phyloP scores from a whole-genome alignment of 257 asterid genomes.

The Solanum chiquidenum region DNA sequence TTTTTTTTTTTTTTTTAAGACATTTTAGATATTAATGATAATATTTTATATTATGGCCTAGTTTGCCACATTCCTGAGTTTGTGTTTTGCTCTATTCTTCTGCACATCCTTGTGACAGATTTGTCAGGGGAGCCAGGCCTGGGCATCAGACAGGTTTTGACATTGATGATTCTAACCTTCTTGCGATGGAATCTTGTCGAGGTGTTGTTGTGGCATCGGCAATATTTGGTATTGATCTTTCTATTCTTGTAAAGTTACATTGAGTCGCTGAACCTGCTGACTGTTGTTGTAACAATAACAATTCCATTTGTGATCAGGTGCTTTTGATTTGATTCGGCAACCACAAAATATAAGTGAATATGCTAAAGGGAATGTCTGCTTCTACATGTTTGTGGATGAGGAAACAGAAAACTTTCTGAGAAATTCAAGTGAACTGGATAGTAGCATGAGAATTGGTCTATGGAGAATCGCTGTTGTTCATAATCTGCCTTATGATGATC shows the following conservation, averaged over 20 bases:
- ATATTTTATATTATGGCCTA: background rate
- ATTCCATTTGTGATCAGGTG: slow-evolving; percentile 46
- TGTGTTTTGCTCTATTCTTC: background rate
- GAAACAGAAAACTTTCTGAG: slow-evolving; percentile 52
- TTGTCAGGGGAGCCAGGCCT: slow-evolving; percentile 74
- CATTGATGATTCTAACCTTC: slow-evolving; percentile 68
- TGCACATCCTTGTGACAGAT: slow-evolving; percentile 24
- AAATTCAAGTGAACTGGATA: slow-evolving; percentile 52
- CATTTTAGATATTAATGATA: background rate
- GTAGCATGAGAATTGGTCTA: slow-evolving; percentile 57
- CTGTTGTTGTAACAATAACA: slow-evolving; percentile 14
- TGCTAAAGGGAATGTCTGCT: slow-evolving; percentile 53
- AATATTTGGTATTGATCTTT: slow-evolving; percentile 57
- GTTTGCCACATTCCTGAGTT: background rate
- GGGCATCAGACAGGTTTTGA: slow-evolving; percentile 80
- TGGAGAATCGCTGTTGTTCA: slow-evolving; percentile 79
- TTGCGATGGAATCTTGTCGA: slow-evolving; percentile 73
- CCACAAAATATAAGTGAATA: slow-evolving; percentile 74
- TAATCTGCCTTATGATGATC: slow-evolving; percentile 75
- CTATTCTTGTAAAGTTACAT: background rate
- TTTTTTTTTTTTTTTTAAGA: background rate
- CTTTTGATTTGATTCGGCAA: slow-evolving; percentile 76
- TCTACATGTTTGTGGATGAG: slow-evolving; percentile 82
- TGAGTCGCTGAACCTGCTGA: background rate
- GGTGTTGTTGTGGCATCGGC: slow-evolving; percentile 91